Evolutionary conservation across 2,329 filamentous ascomycete genomes (phyloP).

Genomic region (Harringtonia lauricola): DNA sequence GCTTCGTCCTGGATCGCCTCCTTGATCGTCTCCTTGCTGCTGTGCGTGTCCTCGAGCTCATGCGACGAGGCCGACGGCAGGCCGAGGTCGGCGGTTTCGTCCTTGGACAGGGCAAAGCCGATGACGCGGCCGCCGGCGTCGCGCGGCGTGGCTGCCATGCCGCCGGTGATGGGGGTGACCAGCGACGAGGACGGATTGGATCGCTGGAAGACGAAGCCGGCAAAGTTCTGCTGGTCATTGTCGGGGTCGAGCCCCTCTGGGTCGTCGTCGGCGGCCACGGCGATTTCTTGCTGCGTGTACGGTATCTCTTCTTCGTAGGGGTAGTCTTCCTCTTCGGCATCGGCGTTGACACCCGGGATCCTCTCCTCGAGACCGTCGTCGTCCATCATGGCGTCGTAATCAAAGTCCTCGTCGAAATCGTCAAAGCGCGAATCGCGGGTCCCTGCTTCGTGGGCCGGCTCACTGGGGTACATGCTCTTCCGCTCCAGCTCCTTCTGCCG

Average conservation of each 20-base stretch:
- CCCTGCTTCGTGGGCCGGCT: conserved; percentile 9
- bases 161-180: conserved; percentile 36
- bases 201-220: conserved; percentile 46
- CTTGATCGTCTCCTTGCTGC: too few species aligned
- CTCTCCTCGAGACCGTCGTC: conserved; percentile 55
- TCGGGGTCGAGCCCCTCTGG: conserved; percentile 31
- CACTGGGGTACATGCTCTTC: conserved; percentile 28
- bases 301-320: conserved; percentile 39
- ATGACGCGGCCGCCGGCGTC: conserved; percentile 44
- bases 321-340: conserved; percentile 27
- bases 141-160: conserved; percentile 39
- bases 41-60: not conserved
- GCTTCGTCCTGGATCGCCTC: too few species aligned
- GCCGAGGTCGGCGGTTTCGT: conserved; percentile 23
- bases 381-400: conserved; percentile 54
- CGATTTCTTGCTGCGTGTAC: not conserved
- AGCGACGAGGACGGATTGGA: conserved; percentile 40
- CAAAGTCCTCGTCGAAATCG: conserved; percentile 53
- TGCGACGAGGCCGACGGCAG: conserved; percentile 11
- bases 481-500: conserved; percentile 55
- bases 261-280: conserved; percentile 11
- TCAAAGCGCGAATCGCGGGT: conserved; percentile 43
- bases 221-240: conserved; percentile 49
- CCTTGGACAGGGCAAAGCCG: conserved; percentile 43
- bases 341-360: conserved; percentile 46